Conservation (phyloP, 495 filamentous ascomycete genomes). For the Tuber magnatum region DNA sequence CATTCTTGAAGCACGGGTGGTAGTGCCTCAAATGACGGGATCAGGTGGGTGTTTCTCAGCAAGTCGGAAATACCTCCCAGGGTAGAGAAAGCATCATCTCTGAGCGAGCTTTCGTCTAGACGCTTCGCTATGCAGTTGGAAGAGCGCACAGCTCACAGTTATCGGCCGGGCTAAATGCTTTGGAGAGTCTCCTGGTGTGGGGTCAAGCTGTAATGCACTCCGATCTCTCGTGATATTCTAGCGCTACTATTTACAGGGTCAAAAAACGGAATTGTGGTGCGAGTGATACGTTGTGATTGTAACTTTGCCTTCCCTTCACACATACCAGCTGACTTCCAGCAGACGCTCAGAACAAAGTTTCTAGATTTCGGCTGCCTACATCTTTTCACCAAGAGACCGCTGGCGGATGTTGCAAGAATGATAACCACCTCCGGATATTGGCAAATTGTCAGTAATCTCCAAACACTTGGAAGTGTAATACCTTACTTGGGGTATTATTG, state of each 20-base stretch:
- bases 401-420: neutral
- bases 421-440: neutral
- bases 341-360: neutral
- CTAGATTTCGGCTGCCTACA: neutral
- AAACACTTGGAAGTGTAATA: neutral
- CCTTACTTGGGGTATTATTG: neutral
- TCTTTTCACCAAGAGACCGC: neutral
- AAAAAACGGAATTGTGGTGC: neutral
- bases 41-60: too few relatives aligned
- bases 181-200: neutral
- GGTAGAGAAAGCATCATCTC: neutral
- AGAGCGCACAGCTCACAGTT: neutral
- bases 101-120: neutral
- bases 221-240: too few relatives aligned
- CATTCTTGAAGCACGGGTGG: neutral
- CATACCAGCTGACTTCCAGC: neutral
- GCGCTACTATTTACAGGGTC: too few relatives aligned
- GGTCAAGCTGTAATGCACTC: neutral
- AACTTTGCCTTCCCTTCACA: neutral
- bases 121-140: neutral
- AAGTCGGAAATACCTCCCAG: neutral
- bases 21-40: neutral
- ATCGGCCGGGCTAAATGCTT: neutral
- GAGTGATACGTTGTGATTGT: neutral
- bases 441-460: neutral